Base-by-base conservation (phyloP, 108 stramenopile genomes). In the Epithemia pelagica region DNA sequence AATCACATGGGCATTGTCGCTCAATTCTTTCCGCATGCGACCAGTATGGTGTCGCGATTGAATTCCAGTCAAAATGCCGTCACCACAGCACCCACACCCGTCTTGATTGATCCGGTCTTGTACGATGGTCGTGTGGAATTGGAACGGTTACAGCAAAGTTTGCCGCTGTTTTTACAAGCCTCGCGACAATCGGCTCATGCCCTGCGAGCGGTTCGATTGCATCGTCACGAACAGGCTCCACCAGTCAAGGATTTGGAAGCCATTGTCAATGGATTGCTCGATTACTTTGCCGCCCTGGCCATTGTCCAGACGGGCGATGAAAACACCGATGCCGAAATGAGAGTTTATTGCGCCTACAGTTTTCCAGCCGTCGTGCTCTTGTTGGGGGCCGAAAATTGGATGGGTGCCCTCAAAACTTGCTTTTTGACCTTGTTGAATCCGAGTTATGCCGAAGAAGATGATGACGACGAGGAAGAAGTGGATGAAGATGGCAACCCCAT, bases 311-410 rank as follows among this genome's bases (percentile, higher is more conserved):
- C 93, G 2, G 86, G 91, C 10, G 88, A 91, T 30, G 83, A 88
- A 54, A 86, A 82, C 51, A 82, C 80, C 3, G 96, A 95, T 59
- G 95, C 90, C 26, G 96, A 99, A 74, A 89, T 98, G 84, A 67
- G 92, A 52, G 88, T 94, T 8, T 95, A 92, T 56, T 99, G 99
- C 58, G 99, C 99, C 0, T 99, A 96, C 68, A 86, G 77, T 58
- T 94, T 96, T 56, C 99, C 99, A n/a, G 99, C 96, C 18, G 96
- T 99, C 8, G 87, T 92, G 5, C 71, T 95, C 19, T 78, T 95
- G 54, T 74, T 97, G 65, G 96, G 96, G 2, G 70, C 75, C 23
- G 73, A 78, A 53, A 78, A 88, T 61, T 92, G 87, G 82, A 86
- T 95, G n/a, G 80, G 78, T 22, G 78, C 76, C 22, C 77, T 99